phyloP scores from a whole-genome alignment of 805 yeast species.

The Cyberlindnera euphorbiae region DNA sequence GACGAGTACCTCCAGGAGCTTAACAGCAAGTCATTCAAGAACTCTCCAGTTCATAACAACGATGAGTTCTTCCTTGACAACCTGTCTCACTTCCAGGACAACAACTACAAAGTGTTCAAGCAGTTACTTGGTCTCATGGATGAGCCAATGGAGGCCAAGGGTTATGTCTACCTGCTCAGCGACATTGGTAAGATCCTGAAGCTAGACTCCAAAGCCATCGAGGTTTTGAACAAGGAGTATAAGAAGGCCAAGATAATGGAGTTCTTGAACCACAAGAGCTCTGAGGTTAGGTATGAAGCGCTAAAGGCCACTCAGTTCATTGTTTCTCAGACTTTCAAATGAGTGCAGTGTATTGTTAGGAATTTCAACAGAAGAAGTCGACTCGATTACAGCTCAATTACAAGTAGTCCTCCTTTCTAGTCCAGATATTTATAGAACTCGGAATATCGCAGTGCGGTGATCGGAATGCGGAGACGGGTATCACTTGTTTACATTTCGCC shows the following conservation, averaged over 20 bases:
- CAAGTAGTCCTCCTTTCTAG: no score
- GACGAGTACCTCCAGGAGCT: slow-evolving; percentile 89
- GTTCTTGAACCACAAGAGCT: slow-evolving; percentile 71
- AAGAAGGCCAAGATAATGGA: slow-evolving; percentile 81
- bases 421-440: no score
- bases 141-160: slow-evolving; percentile 31
- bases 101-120: slow-evolving; percentile 68
- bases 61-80: slow-evolving; percentile 90
- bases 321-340: slow-evolving; percentile 73
- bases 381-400: no score
- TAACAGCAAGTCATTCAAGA: slow-evolving; percentile 67
- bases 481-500: no score
- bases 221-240: slow-evolving; percentile 48
- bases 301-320: slow-evolving; percentile 91
- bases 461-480: no score
- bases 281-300: slow-evolving; percentile 92
- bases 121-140: slow-evolving; percentile 51
- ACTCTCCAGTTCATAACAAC: slow-evolving; percentile 92
- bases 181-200: slow-evolving; percentile 62
- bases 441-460: no score
- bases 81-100: slow-evolving; percentile 66
- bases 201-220: slow-evolving; percentile 56
- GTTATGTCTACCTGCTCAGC: slow-evolving; percentile 58
- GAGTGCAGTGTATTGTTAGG: slow-evolving; percentile 7
- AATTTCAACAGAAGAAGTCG: no score